Evolutionary conservation across 805 yeast species (phyloP), one percentile per base, ranked within the genome.

Genomic region (Schwanniomyces sp.): DNA sequence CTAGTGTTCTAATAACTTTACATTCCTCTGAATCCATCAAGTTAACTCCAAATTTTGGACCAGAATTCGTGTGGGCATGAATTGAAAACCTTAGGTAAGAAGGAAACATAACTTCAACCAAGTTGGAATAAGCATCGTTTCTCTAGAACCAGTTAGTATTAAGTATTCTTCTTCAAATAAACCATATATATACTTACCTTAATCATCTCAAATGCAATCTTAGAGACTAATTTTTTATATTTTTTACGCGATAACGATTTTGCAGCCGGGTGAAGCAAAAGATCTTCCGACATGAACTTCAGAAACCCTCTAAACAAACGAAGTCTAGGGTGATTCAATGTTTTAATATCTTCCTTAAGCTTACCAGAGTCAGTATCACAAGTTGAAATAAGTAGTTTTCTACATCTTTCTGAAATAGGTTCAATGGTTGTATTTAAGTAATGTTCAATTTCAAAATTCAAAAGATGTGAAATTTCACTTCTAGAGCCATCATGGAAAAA

Each of bases 181-280:
- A 21, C 24, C 24, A 21, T 21, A 21, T 21, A 21, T 21, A 21
- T 21, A 52, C 54, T 11, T 36, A 48, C 54, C 57, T 75, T 80
- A 50, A 82, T 82, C 86, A 82, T 82, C 57, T 81, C 85, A 59
- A 80, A 81, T 1, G 86, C 84, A 40, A 81, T 78, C 48, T 71
- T 72, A 1, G 84, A 69, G 16, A 78, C 75, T 21, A 69, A 61
- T 59, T 78, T 80, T 54, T 80, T 80, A 60, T 72, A 76, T 43
- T 68, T 67, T 60, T 78, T 79, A 44, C 70, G 74, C 0, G 84
- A 78, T 41, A 67, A 47, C 7, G 53, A 52, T 24, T 63, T 50
- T 40, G 76, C 72, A 40, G 60, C 62, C 5, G 74, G 66, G 45
- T 80, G 74, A 27, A 64, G 57, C n/a, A 63, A 60, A 53, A 82